Evolutionary conservation across 495 filamentous ascomycete genomes (phyloP).

Genomic region (Penicillium maclennaniae): DNA sequence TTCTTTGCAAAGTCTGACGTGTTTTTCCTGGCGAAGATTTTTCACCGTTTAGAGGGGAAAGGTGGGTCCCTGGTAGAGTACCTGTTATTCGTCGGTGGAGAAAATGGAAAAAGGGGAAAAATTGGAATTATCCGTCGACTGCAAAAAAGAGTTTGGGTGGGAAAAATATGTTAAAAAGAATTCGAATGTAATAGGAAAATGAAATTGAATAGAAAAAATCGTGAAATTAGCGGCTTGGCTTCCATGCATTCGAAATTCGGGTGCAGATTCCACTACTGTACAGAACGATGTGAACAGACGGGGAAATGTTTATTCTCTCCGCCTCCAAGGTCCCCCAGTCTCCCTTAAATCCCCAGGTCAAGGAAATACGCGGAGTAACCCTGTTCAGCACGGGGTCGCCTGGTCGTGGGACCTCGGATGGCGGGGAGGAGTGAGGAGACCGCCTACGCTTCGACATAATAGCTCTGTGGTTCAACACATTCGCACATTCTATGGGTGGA

Average conservation of each 20-base stretch:
- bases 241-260: not conserved
- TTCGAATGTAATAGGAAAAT: not conserved
- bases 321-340: not conserved
- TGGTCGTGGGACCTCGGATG: not conserved
- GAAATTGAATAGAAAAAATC: not conserved
- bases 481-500: not conserved
- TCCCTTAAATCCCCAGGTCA: too few relatives aligned
- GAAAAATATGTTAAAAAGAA: not conserved
- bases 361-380: not conserved
- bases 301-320: not conserved
- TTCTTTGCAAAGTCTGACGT: not conserved
- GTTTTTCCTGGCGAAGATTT: not conserved
- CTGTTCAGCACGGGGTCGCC: not conserved
- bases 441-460: not conserved
- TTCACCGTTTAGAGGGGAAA: not conserved
- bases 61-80: not conserved
- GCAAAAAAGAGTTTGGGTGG: not conserved
- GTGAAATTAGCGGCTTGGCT: not conserved
- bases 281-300: not conserved
- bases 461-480: not conserved
- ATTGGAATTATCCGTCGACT: not conserved
- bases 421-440: not conserved
- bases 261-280: too few relatives aligned
- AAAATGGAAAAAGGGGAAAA: not conserved
- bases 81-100: not conserved